Conservation (phyloP, 1,284 basidiomycete species). For the Ceratobasidium papillatum region DNA sequence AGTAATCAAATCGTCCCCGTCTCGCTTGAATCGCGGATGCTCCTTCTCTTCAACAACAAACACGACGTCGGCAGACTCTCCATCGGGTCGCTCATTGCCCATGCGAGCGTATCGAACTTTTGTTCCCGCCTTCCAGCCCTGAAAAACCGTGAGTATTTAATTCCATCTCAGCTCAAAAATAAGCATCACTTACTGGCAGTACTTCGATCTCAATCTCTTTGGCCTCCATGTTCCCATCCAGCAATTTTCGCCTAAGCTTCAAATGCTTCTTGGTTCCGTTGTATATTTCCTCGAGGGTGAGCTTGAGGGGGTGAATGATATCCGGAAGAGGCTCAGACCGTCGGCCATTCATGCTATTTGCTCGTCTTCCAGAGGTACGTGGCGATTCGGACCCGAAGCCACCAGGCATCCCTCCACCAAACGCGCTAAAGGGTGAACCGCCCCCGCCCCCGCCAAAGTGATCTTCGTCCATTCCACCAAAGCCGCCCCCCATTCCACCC, state of each 20-base stretch:
- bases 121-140: constrained; percentile 86
- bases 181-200: constrained; percentile 36
- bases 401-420: constrained; percentile 65
- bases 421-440: constrained; percentile 51
- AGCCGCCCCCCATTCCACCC: constrained; percentile 53
- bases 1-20: constrained; percentile 80
- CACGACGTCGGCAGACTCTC: constrained; percentile 80
- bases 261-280: constrained; percentile 88
- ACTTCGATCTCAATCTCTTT: constrained; percentile 89
- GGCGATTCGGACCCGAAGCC: constrained; percentile 50
- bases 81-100: constrained; percentile 80
- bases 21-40: constrained; percentile 76
- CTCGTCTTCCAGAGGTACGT: constrained; percentile 45
- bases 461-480: constrained; percentile 58
- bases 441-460: constrained; percentile 55
- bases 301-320: constrained; percentile 84
- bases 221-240: constrained; percentile 81
- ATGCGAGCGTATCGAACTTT: constrained; percentile 89
- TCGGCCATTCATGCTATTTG: constrained; percentile 31
- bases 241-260: constrained; percentile 81
- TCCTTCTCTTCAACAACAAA: constrained; percentile 94
- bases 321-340: constrained; percentile 58
- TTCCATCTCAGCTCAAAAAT: not conserved
- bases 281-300: constrained; percentile 93
- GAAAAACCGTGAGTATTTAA: not conserved